A percentile compares a stretch with the other conserved stretches of the same genome.
These are phyloP conservation scores for Aspergillus aculeatinus DNA, from an alignment of 2,329 filamentous ascomycete species.

Conservation along the genomic window DNA sequence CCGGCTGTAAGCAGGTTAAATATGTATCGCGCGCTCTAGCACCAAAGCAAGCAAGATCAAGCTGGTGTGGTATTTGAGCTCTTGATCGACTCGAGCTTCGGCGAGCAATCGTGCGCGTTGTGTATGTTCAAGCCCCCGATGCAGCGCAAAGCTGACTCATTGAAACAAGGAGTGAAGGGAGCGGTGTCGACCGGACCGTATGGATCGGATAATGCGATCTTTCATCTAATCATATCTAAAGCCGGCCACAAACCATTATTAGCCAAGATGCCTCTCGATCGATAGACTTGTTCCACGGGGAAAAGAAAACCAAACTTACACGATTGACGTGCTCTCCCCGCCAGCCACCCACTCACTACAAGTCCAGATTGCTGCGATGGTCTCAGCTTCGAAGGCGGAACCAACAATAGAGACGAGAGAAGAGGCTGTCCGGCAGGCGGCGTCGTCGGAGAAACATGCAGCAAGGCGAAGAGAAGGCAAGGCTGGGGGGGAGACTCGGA, in stretches of 20 bases:
- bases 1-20: neutral
- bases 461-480: constrained; percentile 19
- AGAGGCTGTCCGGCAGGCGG: constrained; percentile 27
- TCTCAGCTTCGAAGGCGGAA: constrained; percentile 19
- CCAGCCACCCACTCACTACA: constrained; percentile 24
- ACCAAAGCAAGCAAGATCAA: neutral
- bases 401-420: constrained; percentile 24
- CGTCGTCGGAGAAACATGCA: constrained; percentile 39
- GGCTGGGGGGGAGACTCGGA: neutral
- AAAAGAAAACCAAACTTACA: constrained; percentile 26
- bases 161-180: constrained; percentile 17
- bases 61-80: neutral
- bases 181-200: constrained; percentile 1
- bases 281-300: neutral
- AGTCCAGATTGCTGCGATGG: constrained; percentile 10
- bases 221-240: constrained; percentile 17
- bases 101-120: constrained; percentile 3
- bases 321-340: constrained; percentile 23
- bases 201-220: constrained; percentile 1
- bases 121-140: neutral
- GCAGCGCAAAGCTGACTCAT: constrained; percentile 9
- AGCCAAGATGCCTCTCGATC: constrained; percentile 11
- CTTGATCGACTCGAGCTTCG: constrained; percentile 7
- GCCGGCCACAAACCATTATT: constrained; percentile 1
- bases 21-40: neutral